Evolutionary conservation across 1,139 yeast genomes (phyloP), one percentile per base, ranked within the genome.

Genomic region (Blastobotrys indianensis): DNA sequence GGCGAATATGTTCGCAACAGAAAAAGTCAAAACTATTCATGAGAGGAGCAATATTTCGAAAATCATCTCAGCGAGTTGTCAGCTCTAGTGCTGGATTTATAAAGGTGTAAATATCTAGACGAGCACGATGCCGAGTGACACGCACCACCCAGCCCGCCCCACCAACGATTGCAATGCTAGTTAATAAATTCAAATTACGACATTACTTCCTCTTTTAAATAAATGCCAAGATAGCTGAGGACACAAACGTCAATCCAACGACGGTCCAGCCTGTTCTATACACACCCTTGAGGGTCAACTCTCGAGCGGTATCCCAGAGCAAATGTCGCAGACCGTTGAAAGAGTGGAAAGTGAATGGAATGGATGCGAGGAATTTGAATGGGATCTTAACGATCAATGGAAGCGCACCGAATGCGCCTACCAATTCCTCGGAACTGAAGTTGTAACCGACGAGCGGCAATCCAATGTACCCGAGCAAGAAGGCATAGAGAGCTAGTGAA

Each of bases 291-390:
- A 85, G 61, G 53, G 88, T 76, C 65, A 90, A 77, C 66, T 83
- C 86, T 57, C 71, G 74, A 63, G 94, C 94, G 47, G 80, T 66
- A 67, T 92, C 97, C 97, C 97, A 92, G 49, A 86, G 63, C 69
- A 90, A 72, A 67, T 92, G 98, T 77, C 98, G 85, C 53, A 90
- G 54, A 59, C 97, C 97, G 67, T 90, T 88, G 65, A 74, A 77
- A 43, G 76, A 64, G 68, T 92, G 98, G 82, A 77, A 88, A 39
- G 85, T 85, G 67, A 92, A 88, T 55, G 97, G 92, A 70, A 78
- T 77, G 4, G 94, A 80, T 60, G 83, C 79, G 35, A 77, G 60
- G 42, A 83, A 81, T 73, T 92, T 92, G 50, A 79, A 68, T 34
- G 74, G 73, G 51, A 78, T 59, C 69, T 88, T 85, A 40, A 74